Conservation (phyloP, 805 yeast species). For the Metschnikowia reukaufii region DNA sequence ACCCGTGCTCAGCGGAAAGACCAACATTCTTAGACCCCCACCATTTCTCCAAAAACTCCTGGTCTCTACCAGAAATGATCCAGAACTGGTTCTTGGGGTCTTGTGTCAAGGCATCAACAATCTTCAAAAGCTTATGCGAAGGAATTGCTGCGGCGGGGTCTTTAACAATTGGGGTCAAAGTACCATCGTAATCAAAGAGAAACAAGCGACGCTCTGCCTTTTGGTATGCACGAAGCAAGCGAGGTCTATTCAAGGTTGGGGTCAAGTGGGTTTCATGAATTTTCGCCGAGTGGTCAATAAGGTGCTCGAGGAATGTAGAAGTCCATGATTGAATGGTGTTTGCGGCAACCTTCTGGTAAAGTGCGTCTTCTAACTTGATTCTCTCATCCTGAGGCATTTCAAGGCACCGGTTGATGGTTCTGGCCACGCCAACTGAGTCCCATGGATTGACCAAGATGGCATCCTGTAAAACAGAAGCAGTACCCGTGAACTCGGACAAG, state of each 20-base stretch:
- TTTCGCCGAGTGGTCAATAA: slow-evolving; percentile 40
- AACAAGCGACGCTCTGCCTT: slow-evolving; percentile 69
- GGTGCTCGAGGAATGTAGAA: slow-evolving; percentile 52
- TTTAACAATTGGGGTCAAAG: slow-evolving; percentile 91
- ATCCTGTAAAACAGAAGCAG: slow-evolving; percentile 66
- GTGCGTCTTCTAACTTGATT: slow-evolving; percentile 45
- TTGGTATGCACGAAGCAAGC: slow-evolving; percentile 58
- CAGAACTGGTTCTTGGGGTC: slow-evolving; percentile 88
- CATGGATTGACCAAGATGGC: slow-evolving; percentile 92
- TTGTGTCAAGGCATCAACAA: slow-evolving; percentile 57
- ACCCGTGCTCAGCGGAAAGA: slow-evolving; percentile 95
- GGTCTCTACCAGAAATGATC: slow-evolving; percentile 97
- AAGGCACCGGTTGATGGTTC: slow-evolving; percentile 70
- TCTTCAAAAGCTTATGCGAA: slow-evolving; percentile 62
- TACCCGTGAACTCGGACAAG: slow-evolving; percentile 91
- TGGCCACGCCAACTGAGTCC: slow-evolving; percentile 94
- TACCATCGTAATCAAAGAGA: slow-evolving; percentile 95
- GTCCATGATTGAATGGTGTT: slow-evolving; percentile 86
- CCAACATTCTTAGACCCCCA: slow-evolving; percentile 75
- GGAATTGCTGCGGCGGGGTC: slow-evolving; percentile 99
- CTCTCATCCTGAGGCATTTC: slow-evolving; percentile 50
- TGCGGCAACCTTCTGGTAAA: slow-evolving; percentile 63
- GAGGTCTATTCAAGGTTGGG: slow-evolving; percentile 78
- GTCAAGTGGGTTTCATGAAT: slow-evolving; percentile 48
- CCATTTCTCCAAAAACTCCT: slow-evolving; percentile 84